These are phyloP conservation scores for Bertia moriformis DNA, from an alignment of 2,329 filamentous ascomycete species.

Conservation along the genomic window DNA sequence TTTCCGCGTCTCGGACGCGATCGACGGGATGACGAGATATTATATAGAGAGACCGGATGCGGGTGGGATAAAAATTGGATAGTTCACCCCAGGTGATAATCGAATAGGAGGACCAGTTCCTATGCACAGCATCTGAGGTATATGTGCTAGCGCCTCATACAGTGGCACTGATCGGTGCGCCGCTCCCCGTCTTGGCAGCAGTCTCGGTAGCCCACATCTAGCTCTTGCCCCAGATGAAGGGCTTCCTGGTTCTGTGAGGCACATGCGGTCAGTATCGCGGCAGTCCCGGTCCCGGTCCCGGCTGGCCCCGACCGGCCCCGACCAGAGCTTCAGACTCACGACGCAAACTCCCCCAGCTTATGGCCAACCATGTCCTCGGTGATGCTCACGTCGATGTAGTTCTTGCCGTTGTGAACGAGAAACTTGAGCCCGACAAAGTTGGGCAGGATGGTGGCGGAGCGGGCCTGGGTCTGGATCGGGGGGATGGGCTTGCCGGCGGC, in stretches of 20 bases:
- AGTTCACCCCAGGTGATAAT: no score
- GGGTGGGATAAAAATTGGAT: no score
- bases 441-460: constrained; percentile 76
- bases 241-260: constrained; percentile 34
- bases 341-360: constrained; percentile 82
- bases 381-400: constrained; percentile 66
- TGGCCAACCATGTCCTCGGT: constrained; percentile 95
- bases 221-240: constrained; percentile 34
- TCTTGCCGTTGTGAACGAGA: constrained; percentile 82
- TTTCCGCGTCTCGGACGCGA: no score
- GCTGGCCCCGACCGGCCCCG: not conserved
- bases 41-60: no score
- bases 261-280: not conserved
- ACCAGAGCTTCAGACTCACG: constrained; percentile 45
- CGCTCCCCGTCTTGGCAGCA: no score
- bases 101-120: no score
- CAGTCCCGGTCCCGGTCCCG: not conserved
- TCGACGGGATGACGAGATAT: no score
- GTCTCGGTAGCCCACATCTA: no score
- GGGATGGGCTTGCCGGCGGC: constrained; percentile 46
- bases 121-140: no score
- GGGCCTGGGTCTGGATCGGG: constrained; percentile 74
- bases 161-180: no score
- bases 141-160: no score
- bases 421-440: constrained; percentile 85